Base-by-base conservation (phyloP, 352 stramenopile genomes). In the Plasmopara halstedii region DNA sequence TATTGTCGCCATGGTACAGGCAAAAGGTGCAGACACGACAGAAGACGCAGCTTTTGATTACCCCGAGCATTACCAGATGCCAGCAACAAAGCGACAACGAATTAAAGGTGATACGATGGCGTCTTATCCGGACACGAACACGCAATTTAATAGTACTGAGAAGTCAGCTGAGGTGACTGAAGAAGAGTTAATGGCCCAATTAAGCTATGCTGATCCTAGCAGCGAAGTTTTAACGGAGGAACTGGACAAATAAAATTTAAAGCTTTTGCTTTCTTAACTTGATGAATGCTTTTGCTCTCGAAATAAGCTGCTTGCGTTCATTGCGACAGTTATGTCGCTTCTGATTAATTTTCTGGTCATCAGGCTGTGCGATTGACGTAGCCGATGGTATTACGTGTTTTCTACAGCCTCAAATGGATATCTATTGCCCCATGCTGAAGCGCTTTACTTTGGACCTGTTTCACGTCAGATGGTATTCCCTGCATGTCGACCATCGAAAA, bases 1-100 rank as follows among this genome's bases (percentile, higher is more conserved):
- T 0, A 71, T 95, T 50, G 62, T 95, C 10, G 73, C 84, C 3
- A 90, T 92, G 67, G 67, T 95, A 34, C 62, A 90, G 46, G 59
- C 81, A 6, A 65, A 82, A 22, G 83, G 83, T 4, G 53, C 73
- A 13, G 68, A 56, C 38, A 88, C 73, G 4, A 58, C 46, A 3
- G 58, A 81, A 18, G 65, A 71, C 14, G 74, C 74, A 4, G 68
- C 72, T n/a, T 91, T 91, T 45, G 62, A 83, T 31, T 91, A 88
- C 48, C 79, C 79, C 1, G 73, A 85, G 45, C 58, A 81, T 45
- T 91, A 91, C 50, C 65, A 83, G 29, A 79, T 91, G 60, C 74
- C 75, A 6, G 59, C 64, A 17, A 64, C 56, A 25, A 91, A 87
- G 69, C 74, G 64, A 19, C 74, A 84, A 61, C 74, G 72, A 25